phyloP scores from a whole-genome alignment of 805 yeast genomes.

The Yarrowia sp. region DNA sequence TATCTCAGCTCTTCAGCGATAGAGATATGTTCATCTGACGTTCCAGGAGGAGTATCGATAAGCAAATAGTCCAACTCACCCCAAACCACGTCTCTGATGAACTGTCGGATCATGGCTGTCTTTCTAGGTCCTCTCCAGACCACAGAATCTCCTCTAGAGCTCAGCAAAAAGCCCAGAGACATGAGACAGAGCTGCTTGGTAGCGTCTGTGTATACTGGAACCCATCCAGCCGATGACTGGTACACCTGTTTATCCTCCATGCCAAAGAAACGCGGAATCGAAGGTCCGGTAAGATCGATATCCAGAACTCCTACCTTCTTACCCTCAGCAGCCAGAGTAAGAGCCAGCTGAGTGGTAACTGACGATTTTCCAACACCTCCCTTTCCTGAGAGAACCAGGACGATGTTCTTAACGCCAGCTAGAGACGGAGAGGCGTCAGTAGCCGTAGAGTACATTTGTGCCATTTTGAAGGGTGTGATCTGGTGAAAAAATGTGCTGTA shows the following conservation, averaged over 20 bases:
- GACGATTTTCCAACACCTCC: slow-evolving; percentile 98
- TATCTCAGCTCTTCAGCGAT: slow-evolving; percentile 77
- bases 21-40: slow-evolving; percentile 96
- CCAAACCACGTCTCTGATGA: slow-evolving; percentile 89
- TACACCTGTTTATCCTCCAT: slow-evolving; percentile 74
- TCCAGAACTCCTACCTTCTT: slow-evolving; percentile 90
- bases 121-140: slow-evolving; percentile 99
- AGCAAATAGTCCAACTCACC: slow-evolving; percentile 71
- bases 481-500: background rate
- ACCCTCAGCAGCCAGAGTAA: slow-evolving; percentile 69
- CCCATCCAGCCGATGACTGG: slow-evolving; percentile 85
- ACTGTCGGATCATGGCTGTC: slow-evolving; percentile 95
- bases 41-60: slow-evolving; percentile 98
- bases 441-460: slow-evolving; percentile 24
- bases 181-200: slow-evolving; percentile 59
- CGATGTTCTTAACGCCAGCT: slow-evolving; percentile 64
- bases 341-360: slow-evolving; percentile 88
- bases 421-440: slow-evolving; percentile 37
- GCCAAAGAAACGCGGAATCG: slow-evolving; percentile 95
- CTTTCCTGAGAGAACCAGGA: slow-evolving; percentile 85
- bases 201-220: slow-evolving; percentile 66
- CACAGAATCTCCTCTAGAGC: slow-evolving; percentile 82
- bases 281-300: slow-evolving; percentile 95
- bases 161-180: slow-evolving; percentile 84
- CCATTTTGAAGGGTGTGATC: background rate